Base-by-base conservation (phyloP, 495 filamentous ascomycete genomes). In the Podospora conica region DNA sequence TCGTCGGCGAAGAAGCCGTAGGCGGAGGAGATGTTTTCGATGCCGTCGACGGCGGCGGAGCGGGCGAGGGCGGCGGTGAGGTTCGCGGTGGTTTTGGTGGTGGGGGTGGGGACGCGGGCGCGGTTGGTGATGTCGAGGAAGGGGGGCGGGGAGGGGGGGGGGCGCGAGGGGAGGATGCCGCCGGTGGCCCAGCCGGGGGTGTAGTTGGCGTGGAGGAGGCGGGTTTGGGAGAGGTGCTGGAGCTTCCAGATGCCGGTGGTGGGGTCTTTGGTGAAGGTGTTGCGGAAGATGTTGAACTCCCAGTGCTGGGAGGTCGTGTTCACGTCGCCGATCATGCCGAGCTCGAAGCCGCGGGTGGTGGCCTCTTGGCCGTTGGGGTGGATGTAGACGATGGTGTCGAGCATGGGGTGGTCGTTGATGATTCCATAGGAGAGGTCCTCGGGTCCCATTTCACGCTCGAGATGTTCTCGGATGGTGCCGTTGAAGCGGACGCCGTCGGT, bases 1-100 rank as follows among this genome's bases (percentile, higher is more conserved):
- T 65, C 61, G 68, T 70, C 68, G 25, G 61, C 58, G 63, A 66
- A 71, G 63, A 60, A 68, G 10, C 69, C 69, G 58, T 71, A 71
- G 21, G 69, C 66, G 12, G 31, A 23, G 3, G 60, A 66, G 0
- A 66, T 55, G 53, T 65, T 61, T 60, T 71, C 69, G n/a, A 54
- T 28, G 5, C 59, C 66, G 66, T 71, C 69, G 61, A 63, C 68
- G 28, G 69, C 66, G 15, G 66, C 40, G 10, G 69, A 68, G 5
- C 66, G 59, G 12, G 40, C 3, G 1, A 71, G 64, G 11, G n/a
- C 61, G 64, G 27, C 66, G 69, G 18, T 61, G 8, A 9, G 68
- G 60, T 24, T 68, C 66, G 8, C n/a, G 11, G 9, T 67, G 65
- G 15, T 9, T 12, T 48, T 61, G 57, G 57, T 53, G 9, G 8